Evolutionary conservation across 2,329 filamentous ascomycete genomes (phyloP), one percentile per base, ranked within the genome.

Genomic region (Lojkania enalia): DNA sequence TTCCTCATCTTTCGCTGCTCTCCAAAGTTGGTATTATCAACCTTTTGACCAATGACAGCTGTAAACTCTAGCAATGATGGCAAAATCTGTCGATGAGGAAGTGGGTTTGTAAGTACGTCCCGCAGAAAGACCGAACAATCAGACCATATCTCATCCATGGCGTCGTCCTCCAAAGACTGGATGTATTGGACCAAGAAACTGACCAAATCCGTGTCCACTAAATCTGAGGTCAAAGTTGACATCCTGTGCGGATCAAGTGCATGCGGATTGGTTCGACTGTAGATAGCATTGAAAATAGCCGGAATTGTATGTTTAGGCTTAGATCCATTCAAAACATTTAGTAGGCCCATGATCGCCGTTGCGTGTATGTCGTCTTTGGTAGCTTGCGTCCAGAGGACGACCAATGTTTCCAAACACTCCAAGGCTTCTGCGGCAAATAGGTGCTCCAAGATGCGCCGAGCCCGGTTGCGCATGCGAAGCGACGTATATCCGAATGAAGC

Each of bases 81-180:
- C 29, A 99, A 72, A 5, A 91, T 92, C 63, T 96, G 91, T 44
- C 94, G 81, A 71, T 99, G 92, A 2, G 94, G 94, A 61, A 99
- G 90, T 1, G 94, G 95, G 62, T 99, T 99, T 18, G 86, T 84
- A 20, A 99, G 77, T 20, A 99, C 81, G 64, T 99, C 95, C 52
- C 85, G 87, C 48, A 97, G 71, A 68, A 99, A 99, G 0, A 86
- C 82, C 60, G 91, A 90, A 67, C 92, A 99, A 65, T 99, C 92
- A 30, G 85, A 80, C 94, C 94, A 99, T 37, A 99, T 96, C 70
- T 99, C 94, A 60, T 99, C 94, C 80, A 96, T 92, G 13, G 94
- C 88, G 73, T 99, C 94, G 60, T 99, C 94, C 62, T 99, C 94
- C 11, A 97, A 77, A 0, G 91, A 94, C 20, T 82, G 82, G 0